Conservation (phyloP, 495 filamentous ascomycete species). For the Xylaria intraflava region DNA sequence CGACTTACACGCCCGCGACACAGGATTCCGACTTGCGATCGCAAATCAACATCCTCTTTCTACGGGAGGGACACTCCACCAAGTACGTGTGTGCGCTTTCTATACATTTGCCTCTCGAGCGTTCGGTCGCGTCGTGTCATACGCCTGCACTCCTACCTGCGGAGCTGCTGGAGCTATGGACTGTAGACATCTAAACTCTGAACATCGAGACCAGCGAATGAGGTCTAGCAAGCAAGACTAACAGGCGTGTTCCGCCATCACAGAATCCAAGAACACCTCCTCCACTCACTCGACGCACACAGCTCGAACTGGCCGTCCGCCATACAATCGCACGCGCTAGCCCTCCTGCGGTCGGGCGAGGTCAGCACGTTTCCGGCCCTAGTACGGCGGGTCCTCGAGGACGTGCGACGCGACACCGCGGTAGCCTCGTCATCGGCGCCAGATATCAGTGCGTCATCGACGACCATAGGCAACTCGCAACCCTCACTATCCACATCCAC, state of each 20-base stretch:
- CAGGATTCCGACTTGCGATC: slow-evolving; percentile 48
- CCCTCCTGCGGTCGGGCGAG: slow-evolving; percentile 48
- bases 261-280: slow-evolving; percentile 52
- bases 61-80: slow-evolving; percentile 42
- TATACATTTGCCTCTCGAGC: neutral
- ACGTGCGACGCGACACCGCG: slow-evolving; percentile 44
- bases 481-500: neutral
- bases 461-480: slow-evolving; percentile 2
- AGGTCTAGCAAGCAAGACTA: neutral
- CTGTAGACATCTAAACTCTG: no score
- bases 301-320: slow-evolving; percentile 49
- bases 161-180: neutral
- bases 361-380: slow-evolving; percentile 46
- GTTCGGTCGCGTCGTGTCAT: no score
- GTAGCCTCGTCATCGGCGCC: slow-evolving; percentile 12
- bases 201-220: no score
- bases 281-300: slow-evolving; percentile 46
- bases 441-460: slow-evolving; percentile 4
- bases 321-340: slow-evolving; percentile 44
- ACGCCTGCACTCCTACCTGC: slow-evolving; percentile 11
- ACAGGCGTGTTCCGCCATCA: neutral
- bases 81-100: slow-evolving; percentile 30
- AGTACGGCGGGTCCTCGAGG: slow-evolving; percentile 45
- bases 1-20: slow-evolving; percentile 44
- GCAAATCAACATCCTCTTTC: slow-evolving; percentile 43